Base-by-base conservation (phyloP, 352 stramenopile genomes). In the Halophytophthora polymorphica region DNA sequence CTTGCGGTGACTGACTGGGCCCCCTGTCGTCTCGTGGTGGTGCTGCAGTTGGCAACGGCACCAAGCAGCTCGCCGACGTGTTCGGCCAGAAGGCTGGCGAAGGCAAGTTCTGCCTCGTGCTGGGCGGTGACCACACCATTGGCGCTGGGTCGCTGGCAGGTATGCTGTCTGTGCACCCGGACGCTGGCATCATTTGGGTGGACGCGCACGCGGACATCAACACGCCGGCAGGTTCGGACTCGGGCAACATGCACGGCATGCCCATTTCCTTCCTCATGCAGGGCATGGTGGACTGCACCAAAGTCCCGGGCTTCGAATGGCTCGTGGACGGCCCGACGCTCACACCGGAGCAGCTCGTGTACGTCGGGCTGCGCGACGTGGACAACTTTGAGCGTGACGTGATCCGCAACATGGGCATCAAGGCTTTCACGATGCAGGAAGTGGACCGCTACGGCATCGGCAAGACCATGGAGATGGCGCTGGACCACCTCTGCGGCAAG, bases 231-330 rank as follows among this genome's bases (percentile, higher is more conserved):
- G 83, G 77, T 14, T 97, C 84, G 17, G 87, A 72, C 39, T 93
- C 83, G 57, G 96, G 96, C 37, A 99, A 99, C 66, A 98, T 98
- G 89, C 96, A 99, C 74, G 96, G 96, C 37, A 99, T 99, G 96
- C 96, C 96, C 0, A 79, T 99, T 39, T 88, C 92, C 31, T 89
- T 98, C 62, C 65, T 98, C 23, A 97, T 98, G 77, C 64, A 90
- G 22, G 82, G 93, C 8, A 87, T 97, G 55, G 73, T 97, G 21
- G 76, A 97, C 63, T 77, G 75, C 48, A 73, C 79, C 5, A 86
- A 84, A 53, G 71, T 98, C 46, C 94, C 96, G n/a, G 96, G 94
- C 13, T 93, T 98, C 49, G 92, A 98, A 58, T 98, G 94, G 89
- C 66, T 98, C 53, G 72, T 75, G 42, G 65, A 96, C 46, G 78